These are phyloP conservation scores for Haematococcus sp. DNA, from an alignment of 139 green algal genomes.

Conservation along the genomic window DNA sequence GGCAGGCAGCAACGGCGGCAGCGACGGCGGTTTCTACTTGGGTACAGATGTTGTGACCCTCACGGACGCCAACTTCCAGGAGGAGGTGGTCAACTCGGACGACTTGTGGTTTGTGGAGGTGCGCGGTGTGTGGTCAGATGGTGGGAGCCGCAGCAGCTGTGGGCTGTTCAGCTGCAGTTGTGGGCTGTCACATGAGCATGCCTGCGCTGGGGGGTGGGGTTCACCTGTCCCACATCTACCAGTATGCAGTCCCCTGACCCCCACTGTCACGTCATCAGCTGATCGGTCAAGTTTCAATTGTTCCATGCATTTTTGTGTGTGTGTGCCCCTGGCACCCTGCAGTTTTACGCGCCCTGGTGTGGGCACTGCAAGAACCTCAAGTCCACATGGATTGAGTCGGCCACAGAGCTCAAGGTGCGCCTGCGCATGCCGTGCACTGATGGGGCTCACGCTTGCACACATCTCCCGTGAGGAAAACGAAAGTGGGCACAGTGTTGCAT, in stretches of 20 bases:
- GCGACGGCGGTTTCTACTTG: conserved; percentile 45
- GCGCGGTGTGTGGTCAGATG: not conserved
- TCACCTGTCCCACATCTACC: no score
- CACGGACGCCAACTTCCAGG: conserved; percentile 72
- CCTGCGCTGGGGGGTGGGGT: no score
- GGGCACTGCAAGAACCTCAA: conserved; percentile 90
- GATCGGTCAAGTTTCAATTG: no score
- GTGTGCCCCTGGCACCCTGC: not conserved
- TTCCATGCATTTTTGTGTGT: no score
- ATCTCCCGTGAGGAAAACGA: no score
- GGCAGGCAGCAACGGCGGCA: conserved; percentile 8
- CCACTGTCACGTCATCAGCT: not conserved
- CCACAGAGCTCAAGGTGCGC: conserved; percentile 35
- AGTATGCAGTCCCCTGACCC: not conserved
- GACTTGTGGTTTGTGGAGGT: conserved; percentile 86
- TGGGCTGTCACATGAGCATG: no score
- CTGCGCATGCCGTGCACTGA: no score
- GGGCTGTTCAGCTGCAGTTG: no score
- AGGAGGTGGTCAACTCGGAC: conserved; percentile 58
- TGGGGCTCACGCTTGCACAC: no score
- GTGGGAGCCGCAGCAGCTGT: no score
- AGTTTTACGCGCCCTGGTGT: conserved; percentile 27
- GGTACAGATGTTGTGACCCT: conserved; percentile 74
- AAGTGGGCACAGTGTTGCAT: no score
- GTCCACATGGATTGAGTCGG: conserved; percentile 70